A percentile compares a stretch with the other conserved stretches of the same genome.
phyloP scores from a whole-genome alignment of 2,329 filamentous ascomycete genomes.

The Annulohypoxylon truncatum region DNA sequence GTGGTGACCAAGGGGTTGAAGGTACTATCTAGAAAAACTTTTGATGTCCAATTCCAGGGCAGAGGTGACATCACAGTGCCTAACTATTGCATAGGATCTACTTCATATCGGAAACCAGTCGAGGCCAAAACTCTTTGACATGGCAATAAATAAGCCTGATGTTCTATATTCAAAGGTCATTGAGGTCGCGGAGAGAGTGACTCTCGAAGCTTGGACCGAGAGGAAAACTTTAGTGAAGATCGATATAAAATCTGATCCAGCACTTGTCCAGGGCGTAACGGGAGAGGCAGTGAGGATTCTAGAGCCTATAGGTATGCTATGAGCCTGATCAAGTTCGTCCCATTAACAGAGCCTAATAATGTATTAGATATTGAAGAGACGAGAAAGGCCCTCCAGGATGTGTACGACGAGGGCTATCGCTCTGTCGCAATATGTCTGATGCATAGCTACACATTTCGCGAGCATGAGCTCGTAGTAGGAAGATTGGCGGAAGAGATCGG shows the following conservation, averaged over 20 bases:
- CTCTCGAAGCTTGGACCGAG: not conserved
- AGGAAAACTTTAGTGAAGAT: not conserved
- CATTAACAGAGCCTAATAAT: not conserved
- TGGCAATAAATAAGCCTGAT: not conserved
- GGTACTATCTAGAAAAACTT: no score
- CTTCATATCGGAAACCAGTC: not conserved
- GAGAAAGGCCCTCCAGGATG: constrained; percentile 1
- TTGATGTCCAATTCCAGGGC: no score
- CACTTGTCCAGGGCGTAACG: constrained; percentile 2
- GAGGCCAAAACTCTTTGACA: not conserved
- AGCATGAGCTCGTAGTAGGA: constrained; percentile 71
- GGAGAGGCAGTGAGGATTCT: constrained; percentile 1
- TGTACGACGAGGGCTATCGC: not conserved
- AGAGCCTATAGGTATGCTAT: constrained; percentile 4
- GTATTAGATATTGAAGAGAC: constrained; percentile 1
- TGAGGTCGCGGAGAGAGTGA: not conserved
- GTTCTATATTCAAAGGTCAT: not conserved
- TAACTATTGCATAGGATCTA: not conserved
- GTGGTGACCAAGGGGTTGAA: not conserved
- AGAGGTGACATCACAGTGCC: not conserved
- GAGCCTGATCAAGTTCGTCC: not conserved
- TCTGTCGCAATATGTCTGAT: constrained; percentile 11
- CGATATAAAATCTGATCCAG: constrained; percentile 5
- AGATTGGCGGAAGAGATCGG: constrained; percentile 61
- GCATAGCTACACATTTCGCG: constrained; percentile 78